Base-by-base conservation (phyloP, 2,329 filamentous ascomycete species). In the Exserohilum rostratum region DNA sequence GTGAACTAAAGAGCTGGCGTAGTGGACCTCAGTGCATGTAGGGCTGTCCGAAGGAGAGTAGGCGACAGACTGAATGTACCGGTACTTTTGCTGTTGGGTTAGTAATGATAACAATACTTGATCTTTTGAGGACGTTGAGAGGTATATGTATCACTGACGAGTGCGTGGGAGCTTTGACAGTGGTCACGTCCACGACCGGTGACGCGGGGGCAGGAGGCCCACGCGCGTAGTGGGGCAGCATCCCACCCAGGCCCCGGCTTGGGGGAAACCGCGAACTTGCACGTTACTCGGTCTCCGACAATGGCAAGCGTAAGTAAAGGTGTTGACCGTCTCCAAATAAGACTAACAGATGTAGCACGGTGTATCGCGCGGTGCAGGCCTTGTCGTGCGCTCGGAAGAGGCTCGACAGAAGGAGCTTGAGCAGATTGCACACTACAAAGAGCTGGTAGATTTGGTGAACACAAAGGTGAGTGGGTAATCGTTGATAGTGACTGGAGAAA, bases 391-490 rank as follows among this genome's bases (percentile, higher is more conserved):
- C 67, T 89, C 89, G 65, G 87, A 90, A 66, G 86, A 90, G 71
- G 85, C 90, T 70, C 84, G 85, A 53, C 82, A 86, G 62, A 85
- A 87, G 73, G 91, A 96, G 74, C 81, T 86, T 51, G 84, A 86
- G 64, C 89, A 89, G 75, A 96, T 97, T 68, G 78, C 82, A 53
- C 84, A 87, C 60, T 96, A 96, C 76, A 87, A 85, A 62, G 78
- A 83, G 10, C 80, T 96, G 38, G 90, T 93, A 60, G 79, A 83
- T 48, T 77, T 85, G 49, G 85, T 96, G 33, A 85, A 86, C 50
- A 70, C 79, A n/a, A 87, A 87, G 78, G 89, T 90, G 70, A 6
- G 17, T 42, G 6, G 37, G 9, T 22, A n/a, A 17, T 22, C 5
- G 18, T 3, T 15, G 9, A 13, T 27, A 4, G 5, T 17, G n/a